Evolutionary conservation across 2,329 filamentous ascomycete genomes (phyloP).

Genomic region (Thielaviopsis ethacetica): DNA sequence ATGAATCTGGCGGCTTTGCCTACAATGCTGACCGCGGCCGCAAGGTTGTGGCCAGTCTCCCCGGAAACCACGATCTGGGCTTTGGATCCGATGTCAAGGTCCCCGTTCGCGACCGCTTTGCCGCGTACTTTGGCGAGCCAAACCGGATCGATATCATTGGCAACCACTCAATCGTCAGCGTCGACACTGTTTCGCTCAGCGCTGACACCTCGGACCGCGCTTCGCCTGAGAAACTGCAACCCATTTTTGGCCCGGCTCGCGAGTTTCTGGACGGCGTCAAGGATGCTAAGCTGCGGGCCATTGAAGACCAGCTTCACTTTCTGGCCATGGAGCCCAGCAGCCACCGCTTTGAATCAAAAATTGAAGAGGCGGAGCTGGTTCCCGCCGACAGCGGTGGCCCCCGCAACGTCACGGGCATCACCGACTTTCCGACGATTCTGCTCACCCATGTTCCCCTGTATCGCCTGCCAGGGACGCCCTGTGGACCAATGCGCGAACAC

Average conservation of each 20-base stretch:
- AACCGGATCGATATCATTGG: constrained; percentile 83
- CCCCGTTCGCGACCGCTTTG: constrained; percentile 67
- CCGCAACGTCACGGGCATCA: constrained; percentile 26
- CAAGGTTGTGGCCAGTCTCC: constrained; percentile 69
- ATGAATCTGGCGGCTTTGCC: constrained; percentile 35
- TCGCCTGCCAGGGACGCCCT: constrained; percentile 65
- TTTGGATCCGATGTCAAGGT: constrained; percentile 75
- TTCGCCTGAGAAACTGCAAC: constrained; percentile 32
- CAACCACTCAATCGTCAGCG: constrained; percentile 87
- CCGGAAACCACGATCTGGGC: constrained; percentile 89
- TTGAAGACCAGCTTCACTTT: constrained; percentile 49
- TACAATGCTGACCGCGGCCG: constrained; percentile 47
- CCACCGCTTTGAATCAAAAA: constrained; percentile 35
- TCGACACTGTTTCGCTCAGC: constrained; percentile 78
- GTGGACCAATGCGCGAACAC: constrained; percentile 71
- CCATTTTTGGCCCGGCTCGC: constrained; percentile 60
- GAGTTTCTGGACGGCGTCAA: constrained; percentile 59
- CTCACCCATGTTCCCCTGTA: constrained; percentile 86
- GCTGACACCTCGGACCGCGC: constrained; percentile 42
- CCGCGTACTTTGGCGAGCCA: constrained; percentile 76
- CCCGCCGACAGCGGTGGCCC: not conserved
- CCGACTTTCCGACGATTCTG: constrained; percentile 71
- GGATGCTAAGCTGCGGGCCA: constrained; percentile 47
- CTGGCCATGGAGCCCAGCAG: constrained; percentile 38
- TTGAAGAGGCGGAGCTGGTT: constrained; percentile 9